These are phyloP conservation scores for Skeletonema potamos DNA, from an alignment of 108 stramenopile species.

Conservation along the genomic window DNA sequence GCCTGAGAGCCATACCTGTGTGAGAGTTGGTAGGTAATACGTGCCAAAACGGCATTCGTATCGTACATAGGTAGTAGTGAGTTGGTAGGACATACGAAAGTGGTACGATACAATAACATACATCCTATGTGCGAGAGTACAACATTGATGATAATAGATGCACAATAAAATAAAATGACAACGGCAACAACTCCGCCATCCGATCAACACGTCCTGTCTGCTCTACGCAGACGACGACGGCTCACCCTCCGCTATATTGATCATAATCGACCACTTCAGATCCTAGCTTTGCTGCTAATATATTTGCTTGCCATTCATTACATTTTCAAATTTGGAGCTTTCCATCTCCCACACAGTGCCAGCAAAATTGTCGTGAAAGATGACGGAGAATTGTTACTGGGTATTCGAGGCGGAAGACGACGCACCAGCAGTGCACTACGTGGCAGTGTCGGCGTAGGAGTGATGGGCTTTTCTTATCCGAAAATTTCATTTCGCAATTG, in stretches of 20 bases:
- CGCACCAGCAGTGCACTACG: not conserved
- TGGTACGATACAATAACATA: too few relatives aligned
- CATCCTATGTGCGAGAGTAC: too few relatives aligned
- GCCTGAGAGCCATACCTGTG: too few relatives aligned
- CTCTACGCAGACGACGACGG: not conserved
- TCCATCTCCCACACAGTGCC: not conserved
- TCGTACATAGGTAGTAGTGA: too few relatives aligned
- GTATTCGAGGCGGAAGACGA: not conserved
- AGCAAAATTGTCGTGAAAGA: not conserved
- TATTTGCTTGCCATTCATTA: not conserved
- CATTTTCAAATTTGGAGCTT: not conserved
- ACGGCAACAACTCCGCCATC: not conserved
- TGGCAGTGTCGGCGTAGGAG: not conserved
- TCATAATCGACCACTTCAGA: not conserved
- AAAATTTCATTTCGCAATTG: not conserved
- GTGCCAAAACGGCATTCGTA: too few relatives aligned
- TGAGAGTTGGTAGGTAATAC: too few relatives aligned
- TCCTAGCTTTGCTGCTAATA: not conserved
- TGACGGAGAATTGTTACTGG: not conserved
- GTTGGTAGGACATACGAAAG: too few relatives aligned
- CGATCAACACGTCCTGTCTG: not conserved
- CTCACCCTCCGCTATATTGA: not conserved
- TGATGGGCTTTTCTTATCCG: not conserved
- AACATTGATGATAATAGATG: too few relatives aligned
- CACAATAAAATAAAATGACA: too few relatives aligned